phyloP scores from a whole-genome alignment of 148 eudicot species.

The Arbutus unedo region DNA sequence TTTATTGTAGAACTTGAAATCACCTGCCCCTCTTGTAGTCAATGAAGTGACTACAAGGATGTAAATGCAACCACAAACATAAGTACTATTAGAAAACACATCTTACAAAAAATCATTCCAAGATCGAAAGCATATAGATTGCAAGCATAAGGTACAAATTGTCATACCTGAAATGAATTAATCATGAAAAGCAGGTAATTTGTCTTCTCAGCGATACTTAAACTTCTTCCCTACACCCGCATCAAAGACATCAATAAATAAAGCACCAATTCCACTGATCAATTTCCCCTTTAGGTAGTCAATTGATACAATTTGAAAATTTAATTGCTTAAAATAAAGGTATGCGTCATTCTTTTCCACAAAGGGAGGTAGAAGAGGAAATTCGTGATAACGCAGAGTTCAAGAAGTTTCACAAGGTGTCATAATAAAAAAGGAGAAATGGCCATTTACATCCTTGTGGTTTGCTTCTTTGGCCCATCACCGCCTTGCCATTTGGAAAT shows the following conservation, averaged over 20 bases:
- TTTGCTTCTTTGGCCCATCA: too few relatives aligned
- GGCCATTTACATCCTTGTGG: too few relatives aligned
- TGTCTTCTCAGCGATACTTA: slow-evolving; percentile 88
- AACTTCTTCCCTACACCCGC: slow-evolving; percentile 61
- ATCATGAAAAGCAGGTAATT: slow-evolving; percentile 97
- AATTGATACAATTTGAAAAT: not conserved
- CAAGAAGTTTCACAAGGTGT: not conserved
- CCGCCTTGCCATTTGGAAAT: too few relatives aligned
- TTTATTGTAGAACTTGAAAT: not conserved
- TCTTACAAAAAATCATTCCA: not conserved
- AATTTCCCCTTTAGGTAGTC: not conserved
- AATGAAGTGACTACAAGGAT: not conserved
- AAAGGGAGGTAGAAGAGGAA: not conserved
- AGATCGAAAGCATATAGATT: not conserved
- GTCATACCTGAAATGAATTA: slow-evolving; percentile 84
- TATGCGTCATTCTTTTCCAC: not conserved
- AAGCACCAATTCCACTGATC: not conserved
- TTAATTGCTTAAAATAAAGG: not conserved
- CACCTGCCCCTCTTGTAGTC: not conserved
- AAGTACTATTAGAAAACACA: not conserved
- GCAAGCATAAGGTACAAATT: slow-evolving; percentile 7
- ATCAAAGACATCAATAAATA: slow-evolving; percentile 7
- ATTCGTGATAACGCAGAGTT: not conserved
- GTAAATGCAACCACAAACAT: not conserved
- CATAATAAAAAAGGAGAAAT: not conserved